Evolutionary conservation across 2,329 filamentous ascomycete genomes (phyloP), one percentile per base, ranked within the genome.

Genomic region (Zalaria sp.): DNA sequence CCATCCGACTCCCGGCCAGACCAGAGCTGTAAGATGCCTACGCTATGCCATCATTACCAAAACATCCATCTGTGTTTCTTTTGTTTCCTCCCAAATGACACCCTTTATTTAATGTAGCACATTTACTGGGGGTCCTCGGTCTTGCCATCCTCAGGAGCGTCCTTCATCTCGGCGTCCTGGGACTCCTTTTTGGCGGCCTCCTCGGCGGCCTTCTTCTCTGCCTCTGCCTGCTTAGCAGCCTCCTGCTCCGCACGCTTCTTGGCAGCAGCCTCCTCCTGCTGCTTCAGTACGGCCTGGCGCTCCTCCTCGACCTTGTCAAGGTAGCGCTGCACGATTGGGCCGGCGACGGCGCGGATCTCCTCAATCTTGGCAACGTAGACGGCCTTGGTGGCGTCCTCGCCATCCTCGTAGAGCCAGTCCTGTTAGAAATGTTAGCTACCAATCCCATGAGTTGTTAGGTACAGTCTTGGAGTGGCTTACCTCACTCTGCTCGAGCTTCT

Each of bases 321-420:
- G 73, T 94, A 86, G 52, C 89, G 83, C 70, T 94, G 87, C 50
- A 87, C 77, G 57, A 98, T 85, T 45, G 91, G 89, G 10, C 88
- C 91, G 37, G 87, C 84, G 56, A 94, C 75, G 51, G 84, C 78
- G 53, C 86, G 83, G 62, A 98, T 87, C 64, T 98, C 91, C 49
- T 96, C 91, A 64, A 91, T 81, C 77, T 96, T 98, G 66, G 85
- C 76, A 47, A 93, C 69, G 67, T 98, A 98, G 57, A 91, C 76
- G 42, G 83, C 87, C 74, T 96, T 96, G 57, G 83, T 83, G 51
- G 87, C 78, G 62, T 98, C 91, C 49, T 95, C 88, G 46, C 91
- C 91, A 43, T 96, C 91, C 42, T 95, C 89, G 64, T 96, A 96
- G 47, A 98, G 74, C 91, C 91, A 98, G 60, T 98, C 88, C 89